These are phyloP conservation scores for Umbelopsis sp. DNA, from an alignment of 192 early-diverging fungal genomes.

Conservation along the genomic window DNA sequence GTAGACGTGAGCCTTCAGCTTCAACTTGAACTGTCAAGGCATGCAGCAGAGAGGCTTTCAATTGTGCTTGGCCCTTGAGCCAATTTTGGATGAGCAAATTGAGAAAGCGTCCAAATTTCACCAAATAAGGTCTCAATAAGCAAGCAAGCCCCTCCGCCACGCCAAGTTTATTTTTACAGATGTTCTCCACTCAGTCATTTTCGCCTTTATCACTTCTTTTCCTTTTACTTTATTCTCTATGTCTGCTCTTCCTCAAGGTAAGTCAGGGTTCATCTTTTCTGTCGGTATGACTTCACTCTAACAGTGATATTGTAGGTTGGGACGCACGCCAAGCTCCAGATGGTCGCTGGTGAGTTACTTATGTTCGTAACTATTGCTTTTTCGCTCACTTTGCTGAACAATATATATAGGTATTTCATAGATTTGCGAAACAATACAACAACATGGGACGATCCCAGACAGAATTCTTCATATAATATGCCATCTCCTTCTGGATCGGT, in stretches of 20 bases:
- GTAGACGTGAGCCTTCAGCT: no score
- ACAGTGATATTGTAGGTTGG: background rate
- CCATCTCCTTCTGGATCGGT: background rate
- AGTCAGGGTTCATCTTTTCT: background rate
- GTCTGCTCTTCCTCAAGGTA: constrained; percentile 18
- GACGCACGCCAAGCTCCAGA: constrained; percentile 19
- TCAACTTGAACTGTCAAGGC: no score
- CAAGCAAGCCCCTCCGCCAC: background rate
- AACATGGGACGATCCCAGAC: background rate
- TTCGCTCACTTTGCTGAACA: background rate
- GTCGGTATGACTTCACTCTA: background rate
- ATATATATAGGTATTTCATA: background rate
- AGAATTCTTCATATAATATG: background rate
- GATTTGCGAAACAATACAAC: constrained; percentile 16
- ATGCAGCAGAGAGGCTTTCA: no score
- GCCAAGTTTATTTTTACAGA: background rate
- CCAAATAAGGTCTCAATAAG: background rate
- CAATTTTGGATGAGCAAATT: background rate
- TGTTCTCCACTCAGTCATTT: background rate
- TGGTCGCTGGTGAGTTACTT: constrained; percentile 6
- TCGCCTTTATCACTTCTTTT: background rate
- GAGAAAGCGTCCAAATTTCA: background rate
- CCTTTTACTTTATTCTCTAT: background rate
- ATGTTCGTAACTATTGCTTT: background rate
- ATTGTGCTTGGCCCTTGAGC: no score